phyloP scores from a whole-genome alignment of 768 basidiomycete species.

The Cyathus striatus region DNA sequence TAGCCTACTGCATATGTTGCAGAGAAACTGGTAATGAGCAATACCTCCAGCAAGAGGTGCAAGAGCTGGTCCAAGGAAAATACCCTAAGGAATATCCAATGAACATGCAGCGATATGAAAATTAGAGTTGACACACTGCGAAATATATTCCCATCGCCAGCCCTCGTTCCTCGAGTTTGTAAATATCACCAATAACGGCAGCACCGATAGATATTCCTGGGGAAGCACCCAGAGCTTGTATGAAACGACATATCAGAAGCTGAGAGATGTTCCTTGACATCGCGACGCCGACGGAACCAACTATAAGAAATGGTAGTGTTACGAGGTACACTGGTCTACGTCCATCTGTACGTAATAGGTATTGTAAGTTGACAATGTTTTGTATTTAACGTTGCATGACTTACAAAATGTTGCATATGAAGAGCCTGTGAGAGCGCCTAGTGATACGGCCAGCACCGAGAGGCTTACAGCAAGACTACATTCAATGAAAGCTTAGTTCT shows the following conservation, averaged over 20 bases:
- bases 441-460: conserved; percentile 14
- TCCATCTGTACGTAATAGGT: conserved; percentile 37
- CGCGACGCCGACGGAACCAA: conserved; percentile 52
- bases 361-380: too few species aligned
- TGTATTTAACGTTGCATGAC: background rate
- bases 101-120: background rate
- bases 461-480: conserved; percentile 17
- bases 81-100: conserved; percentile 23
- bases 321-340: conserved; percentile 47
- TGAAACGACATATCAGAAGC: conserved; percentile 48
- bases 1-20: background rate
- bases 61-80: conserved; percentile 46
- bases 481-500: background rate
- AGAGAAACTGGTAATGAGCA: conserved; percentile 6
- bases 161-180: conserved; percentile 45
- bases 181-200: conserved; percentile 53
- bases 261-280: conserved; percentile 27
- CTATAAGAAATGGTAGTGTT: conserved; percentile 45
- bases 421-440: conserved; percentile 14
- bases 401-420: conserved; percentile 15
- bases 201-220: conserved; percentile 40
- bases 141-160: conserved; percentile 47
- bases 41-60: conserved; percentile 49
- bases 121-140: conserved; percentile 19
- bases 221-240: conserved; percentile 56